These are phyloP conservation scores for Daldinia vernicosa DNA, from an alignment of 495 filamentous ascomycete species.

Conservation along the genomic window DNA sequence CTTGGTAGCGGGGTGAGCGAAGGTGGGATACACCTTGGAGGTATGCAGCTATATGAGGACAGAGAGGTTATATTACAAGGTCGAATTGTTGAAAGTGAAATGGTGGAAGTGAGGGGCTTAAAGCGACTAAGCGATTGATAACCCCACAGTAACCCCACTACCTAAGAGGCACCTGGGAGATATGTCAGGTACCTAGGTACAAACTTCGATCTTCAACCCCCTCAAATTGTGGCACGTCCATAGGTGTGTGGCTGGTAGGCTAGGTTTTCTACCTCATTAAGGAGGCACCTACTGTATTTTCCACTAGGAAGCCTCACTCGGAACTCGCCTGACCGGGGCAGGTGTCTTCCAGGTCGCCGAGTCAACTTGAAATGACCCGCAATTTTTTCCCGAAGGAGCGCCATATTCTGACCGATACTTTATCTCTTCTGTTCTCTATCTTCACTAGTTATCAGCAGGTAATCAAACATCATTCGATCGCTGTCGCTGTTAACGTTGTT, in stretches of 20 bases:
- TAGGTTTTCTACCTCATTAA: not conserved
- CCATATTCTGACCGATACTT: slow-evolving; percentile 23
- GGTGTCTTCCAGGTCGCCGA: slow-evolving; percentile 18
- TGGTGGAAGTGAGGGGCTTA: not conserved
- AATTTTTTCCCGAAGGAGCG: slow-evolving; percentile 24
- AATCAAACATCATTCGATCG: slow-evolving; percentile 41
- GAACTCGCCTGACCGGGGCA: slow-evolving; percentile 19
- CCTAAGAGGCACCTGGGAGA: not conserved
- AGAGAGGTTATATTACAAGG: not conserved
- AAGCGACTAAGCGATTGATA: not conserved
- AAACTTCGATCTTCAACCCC: not conserved
- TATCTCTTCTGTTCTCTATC: slow-evolving; percentile 14
- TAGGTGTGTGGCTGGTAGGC: not conserved
- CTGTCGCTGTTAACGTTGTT: slow-evolving; percentile 12
- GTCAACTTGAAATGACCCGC: slow-evolving; percentile 18
- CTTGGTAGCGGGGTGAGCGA: not conserved
- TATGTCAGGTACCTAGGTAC: not conserved
- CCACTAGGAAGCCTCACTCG: not conserved
- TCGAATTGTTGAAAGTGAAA: not conserved
- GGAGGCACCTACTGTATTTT: no score
- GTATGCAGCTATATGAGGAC: not conserved
- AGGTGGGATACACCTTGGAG: not conserved
- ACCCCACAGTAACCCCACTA: not conserved
- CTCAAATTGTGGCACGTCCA: not conserved
- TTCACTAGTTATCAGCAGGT: slow-evolving; percentile 18